phyloP scores from a whole-genome alignment of 1,284 basidiomycete species.

The Dichomitus squalens region DNA sequence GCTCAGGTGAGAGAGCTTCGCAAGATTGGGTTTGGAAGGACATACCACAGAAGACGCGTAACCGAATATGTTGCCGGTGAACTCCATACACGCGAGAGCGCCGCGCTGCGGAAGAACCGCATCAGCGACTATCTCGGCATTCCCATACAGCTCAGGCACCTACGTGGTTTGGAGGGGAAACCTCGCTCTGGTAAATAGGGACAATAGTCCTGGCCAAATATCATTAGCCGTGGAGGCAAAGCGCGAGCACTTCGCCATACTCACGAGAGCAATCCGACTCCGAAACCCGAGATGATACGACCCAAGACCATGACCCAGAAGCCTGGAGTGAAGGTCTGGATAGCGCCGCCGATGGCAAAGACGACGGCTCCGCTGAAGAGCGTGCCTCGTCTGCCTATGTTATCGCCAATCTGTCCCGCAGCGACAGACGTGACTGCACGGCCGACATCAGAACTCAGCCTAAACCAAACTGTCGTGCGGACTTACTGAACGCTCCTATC shows the following conservation, averaged over 20 bases:
- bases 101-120: conserved; percentile 63
- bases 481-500: conserved; percentile 87
- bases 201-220: conserved; percentile 78
- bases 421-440: conserved; percentile 83
- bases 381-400: conserved; percentile 85
- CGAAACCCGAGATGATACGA: conserved; percentile 87
- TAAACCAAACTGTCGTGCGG: not conserved
- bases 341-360: conserved; percentile 86
- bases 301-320: conserved; percentile 89
- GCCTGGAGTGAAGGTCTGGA: conserved; percentile 88
- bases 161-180: conserved; percentile 92
- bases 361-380: conserved; percentile 86
- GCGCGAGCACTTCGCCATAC: conserved; percentile 32
- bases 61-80: conserved; percentile 92
- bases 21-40: conserved; percentile 18
- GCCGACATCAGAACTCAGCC: conserved; percentile 12
- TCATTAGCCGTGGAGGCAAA: not conserved
- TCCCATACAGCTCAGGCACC: conserved; percentile 30
- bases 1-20: not conserved
- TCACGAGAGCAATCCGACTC: conserved; percentile 90
- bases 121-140: conserved; percentile 16
- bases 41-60: conserved; percentile 94
- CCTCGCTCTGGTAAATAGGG: conserved; percentile 97
- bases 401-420: conserved; percentile 87
- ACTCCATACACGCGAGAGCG: conserved; percentile 94